Conservation (phyloP, 495 filamentous ascomycete genomes). For the Rhypophila decipiens region DNA sequence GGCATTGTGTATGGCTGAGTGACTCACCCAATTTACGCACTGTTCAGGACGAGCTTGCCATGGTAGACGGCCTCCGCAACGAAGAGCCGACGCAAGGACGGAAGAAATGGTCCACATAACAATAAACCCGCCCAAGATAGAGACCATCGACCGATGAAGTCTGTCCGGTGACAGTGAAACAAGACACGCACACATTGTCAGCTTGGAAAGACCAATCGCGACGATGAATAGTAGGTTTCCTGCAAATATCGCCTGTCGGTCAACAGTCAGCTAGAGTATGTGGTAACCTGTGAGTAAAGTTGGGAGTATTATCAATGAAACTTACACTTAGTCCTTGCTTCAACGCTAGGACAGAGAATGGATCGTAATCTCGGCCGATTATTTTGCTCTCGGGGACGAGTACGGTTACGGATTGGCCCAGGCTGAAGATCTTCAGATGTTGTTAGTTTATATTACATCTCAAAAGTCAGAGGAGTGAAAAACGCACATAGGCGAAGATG, state of each 20-base stretch:
- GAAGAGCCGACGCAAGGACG: background rate
- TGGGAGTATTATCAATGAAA: no score
- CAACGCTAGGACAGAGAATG: no score
- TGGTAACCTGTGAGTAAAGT: background rate
- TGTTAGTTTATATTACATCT: background rate
- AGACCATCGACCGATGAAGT: slow-evolving; percentile 13
- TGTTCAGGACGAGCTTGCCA: background rate
- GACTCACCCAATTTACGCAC: background rate
- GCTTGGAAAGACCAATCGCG: slow-evolving; percentile 18
- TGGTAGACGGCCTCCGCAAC: background rate
- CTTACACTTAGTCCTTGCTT: no score
- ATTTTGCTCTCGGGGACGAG: background rate
- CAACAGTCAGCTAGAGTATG: background rate
- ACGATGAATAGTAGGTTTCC: slow-evolving; percentile 18
- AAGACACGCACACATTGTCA: slow-evolving; percentile 18
- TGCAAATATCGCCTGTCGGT: slow-evolving; percentile 6
- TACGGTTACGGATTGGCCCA: background rate
- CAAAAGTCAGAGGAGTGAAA: background rate
- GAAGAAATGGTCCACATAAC: background rate
- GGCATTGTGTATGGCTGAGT: no score
- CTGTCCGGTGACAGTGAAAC: slow-evolving; percentile 15
- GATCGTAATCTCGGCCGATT: background rate
- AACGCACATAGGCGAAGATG: background rate
- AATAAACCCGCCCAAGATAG: slow-evolving; percentile 1
- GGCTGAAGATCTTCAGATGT: background rate